phyloP scores from a whole-genome alignment of 768 basidiomycete genomes.

The Naganishia friedmannii region DNA sequence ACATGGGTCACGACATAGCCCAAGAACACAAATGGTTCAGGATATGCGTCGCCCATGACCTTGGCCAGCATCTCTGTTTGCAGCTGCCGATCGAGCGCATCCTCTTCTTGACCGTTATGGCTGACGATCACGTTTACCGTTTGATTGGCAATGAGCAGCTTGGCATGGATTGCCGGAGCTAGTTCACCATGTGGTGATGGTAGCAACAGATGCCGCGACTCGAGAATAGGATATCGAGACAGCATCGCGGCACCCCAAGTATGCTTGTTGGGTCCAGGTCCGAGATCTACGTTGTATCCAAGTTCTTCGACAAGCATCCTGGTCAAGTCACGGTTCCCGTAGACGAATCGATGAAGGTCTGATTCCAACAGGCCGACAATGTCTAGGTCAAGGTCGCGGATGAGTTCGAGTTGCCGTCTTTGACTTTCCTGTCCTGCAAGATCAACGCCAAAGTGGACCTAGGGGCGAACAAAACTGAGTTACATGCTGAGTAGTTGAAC shows the following conservation, averaged over 20 bases:
- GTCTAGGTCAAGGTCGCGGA: slow-evolving; percentile 79
- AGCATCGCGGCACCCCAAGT: slow-evolving; percentile 84
- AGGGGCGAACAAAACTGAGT: neutral
- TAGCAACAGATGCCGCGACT: slow-evolving; percentile 77
- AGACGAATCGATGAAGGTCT: slow-evolving; percentile 61
- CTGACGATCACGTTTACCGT: slow-evolving; percentile 78
- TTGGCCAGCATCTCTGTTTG: slow-evolving; percentile 76
- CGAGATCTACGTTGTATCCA: slow-evolving; percentile 75
- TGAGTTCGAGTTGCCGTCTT: slow-evolving; percentile 61
- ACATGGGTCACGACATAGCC: slow-evolving; percentile 50
- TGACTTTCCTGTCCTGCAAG: slow-evolving; percentile 73
- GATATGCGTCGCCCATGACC: slow-evolving; percentile 69
- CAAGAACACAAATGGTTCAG: slow-evolving; percentile 60
- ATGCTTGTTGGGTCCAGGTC: slow-evolving; percentile 81
- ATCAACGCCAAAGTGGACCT: slow-evolving; percentile 74
- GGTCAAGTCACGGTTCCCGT: slow-evolving; percentile 84
- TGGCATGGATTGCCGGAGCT: slow-evolving; percentile 83
- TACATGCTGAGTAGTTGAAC: neutral
- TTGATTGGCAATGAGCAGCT: slow-evolving; percentile 73
- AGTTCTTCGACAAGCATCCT: slow-evolving; percentile 72
- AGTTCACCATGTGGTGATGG: slow-evolving; percentile 82
- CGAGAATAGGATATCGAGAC: slow-evolving; percentile 87
- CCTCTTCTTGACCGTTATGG: slow-evolving; percentile 93
- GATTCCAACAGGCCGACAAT: slow-evolving; percentile 56
- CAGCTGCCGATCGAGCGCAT: slow-evolving; percentile 78